These are phyloP conservation scores for Diplodia sapinea DNA, from an alignment of 2,329 filamentous ascomycete genomes.

Conservation along the genomic window DNA sequence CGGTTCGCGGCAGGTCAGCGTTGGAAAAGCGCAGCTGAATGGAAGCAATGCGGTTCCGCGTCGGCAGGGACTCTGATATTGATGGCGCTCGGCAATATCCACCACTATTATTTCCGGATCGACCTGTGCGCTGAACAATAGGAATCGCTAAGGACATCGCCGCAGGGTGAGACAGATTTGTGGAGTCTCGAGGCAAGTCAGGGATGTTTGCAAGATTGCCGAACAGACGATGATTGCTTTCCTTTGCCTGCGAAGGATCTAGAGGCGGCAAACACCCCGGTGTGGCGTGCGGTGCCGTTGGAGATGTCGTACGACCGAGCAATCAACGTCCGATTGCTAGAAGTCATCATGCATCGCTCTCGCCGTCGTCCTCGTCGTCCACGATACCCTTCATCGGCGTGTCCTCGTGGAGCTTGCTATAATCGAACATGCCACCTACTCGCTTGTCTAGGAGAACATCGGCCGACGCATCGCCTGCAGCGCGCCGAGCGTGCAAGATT, in stretches of 20 bases:
- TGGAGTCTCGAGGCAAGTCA: constrained; percentile 20
- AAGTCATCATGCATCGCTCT: constrained; percentile 12
- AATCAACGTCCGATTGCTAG: not conserved
- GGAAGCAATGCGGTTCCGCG: not conserved
- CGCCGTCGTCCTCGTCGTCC: constrained; percentile 3
- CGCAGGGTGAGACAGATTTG: constrained; percentile 23
- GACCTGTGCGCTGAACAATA: constrained; percentile 1
- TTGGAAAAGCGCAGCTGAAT: not conserved
- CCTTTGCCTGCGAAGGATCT: not conserved
- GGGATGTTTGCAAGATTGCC: constrained; percentile 28
- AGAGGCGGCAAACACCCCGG: not conserved
- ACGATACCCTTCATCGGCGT: constrained; percentile 6
- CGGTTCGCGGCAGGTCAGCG: not conserved
- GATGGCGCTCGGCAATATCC: not conserved
- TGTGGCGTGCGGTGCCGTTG: not conserved
- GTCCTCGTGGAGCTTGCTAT: constrained; percentile 8
- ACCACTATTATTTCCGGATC: constrained; percentile 7
- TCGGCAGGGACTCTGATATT: not conserved
- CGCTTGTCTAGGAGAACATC: constrained; percentile 13
- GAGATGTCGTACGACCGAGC: not conserved
- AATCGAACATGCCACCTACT: not conserved
- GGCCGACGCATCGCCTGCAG: constrained; percentile 11
- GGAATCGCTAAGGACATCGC: constrained; percentile 6
- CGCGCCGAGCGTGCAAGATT: constrained; percentile 12
- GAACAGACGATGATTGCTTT: not conserved